A percentile compares a stretch with the other conserved stretches of the same genome.
Conservation (phyloP, 768 basidiomycete genomes). For the Dendrothele bispora region DNA sequence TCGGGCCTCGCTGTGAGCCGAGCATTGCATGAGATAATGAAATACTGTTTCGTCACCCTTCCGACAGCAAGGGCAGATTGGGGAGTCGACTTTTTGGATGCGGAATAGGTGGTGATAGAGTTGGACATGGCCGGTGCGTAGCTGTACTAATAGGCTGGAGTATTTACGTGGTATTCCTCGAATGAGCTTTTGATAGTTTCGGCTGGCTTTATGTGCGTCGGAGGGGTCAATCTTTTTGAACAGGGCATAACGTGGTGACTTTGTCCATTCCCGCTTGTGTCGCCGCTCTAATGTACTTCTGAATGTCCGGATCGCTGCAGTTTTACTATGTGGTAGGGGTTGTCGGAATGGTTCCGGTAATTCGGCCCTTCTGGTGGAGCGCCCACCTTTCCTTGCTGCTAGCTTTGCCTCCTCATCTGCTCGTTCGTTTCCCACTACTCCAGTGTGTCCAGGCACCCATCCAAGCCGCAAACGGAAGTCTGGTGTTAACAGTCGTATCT, state of each 20-base stretch:
- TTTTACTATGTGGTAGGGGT: no score
- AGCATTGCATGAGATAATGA: slow-evolving; percentile 30
- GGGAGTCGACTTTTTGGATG: slow-evolving; percentile 21
- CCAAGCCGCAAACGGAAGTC: no score
- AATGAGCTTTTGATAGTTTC: slow-evolving; percentile 11
- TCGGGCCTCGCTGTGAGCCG: slow-evolving; percentile 18
- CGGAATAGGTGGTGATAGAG: slow-evolving; percentile 28
- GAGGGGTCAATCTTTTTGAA: slow-evolving; percentile 1
- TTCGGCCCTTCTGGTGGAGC: no score
- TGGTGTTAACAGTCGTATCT: no score
- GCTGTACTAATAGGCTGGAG: no score
- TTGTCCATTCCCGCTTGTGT: no score
- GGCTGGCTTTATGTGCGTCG: slow-evolving; percentile 14
- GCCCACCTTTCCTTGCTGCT: no score
- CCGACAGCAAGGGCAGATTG: slow-evolving; percentile 25
- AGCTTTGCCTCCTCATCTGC: slow-evolving; percentile 22
- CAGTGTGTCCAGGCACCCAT: no score
- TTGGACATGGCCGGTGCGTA: no score
- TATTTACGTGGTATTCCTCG: slow-evolving; percentile 7
- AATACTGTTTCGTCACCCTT: slow-evolving; percentile 22
- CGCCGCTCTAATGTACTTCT: no score
- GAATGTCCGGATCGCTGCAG: no score
- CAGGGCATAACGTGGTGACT: slow-evolving; percentile 9
- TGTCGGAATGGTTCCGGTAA: no score
- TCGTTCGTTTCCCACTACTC: slow-evolving; percentile 14